These are phyloP conservation scores for Hypoxylon sp. DNA, from an alignment of 2,329 filamentous ascomycete genomes.

Conservation along the genomic window DNA sequence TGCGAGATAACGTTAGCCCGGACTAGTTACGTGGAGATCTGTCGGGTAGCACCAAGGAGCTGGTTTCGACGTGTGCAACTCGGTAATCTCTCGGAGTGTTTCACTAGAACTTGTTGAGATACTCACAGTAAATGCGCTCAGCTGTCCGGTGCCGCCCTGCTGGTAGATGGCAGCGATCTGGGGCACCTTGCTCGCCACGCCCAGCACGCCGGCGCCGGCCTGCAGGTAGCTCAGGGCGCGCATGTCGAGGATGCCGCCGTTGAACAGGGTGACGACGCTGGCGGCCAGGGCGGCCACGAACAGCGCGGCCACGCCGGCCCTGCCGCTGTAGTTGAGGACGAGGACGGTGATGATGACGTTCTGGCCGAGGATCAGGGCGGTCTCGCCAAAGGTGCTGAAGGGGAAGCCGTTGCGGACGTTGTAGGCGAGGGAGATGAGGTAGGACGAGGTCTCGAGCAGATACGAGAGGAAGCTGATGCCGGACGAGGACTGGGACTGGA, in stretches of 20 bases:
- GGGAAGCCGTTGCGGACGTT: conserved; percentile 90
- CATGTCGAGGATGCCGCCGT: conserved; percentile 68
- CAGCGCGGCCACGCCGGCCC: conserved; percentile 71
- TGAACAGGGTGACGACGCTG: conserved; percentile 74
- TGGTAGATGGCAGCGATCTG: conserved; percentile 89
- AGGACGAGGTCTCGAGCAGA: conserved; percentile 86
- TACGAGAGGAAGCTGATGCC: conserved; percentile 92
- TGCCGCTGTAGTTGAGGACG: conserved; percentile 83
- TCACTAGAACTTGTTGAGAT: neutral
- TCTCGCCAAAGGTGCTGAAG: conserved; percentile 97
- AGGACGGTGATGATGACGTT: conserved; percentile 89
- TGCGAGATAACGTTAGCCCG: conserved; percentile 49
- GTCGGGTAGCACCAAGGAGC: neutral
- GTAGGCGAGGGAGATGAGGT: conserved; percentile 91
- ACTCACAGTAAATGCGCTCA: conserved; percentile 93
- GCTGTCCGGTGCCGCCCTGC: conserved; percentile 89
- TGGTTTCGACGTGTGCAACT: neutral
- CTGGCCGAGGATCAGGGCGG: conserved; percentile 87
- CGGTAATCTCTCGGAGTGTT: neutral
- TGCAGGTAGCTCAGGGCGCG: conserved; percentile 77
- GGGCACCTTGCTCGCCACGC: conserved; percentile 89
- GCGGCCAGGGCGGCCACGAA: conserved; percentile 81
- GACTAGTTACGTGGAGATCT: neutral
- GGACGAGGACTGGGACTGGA: conserved; percentile 78
- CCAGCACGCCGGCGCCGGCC: conserved; percentile 81